These are phyloP conservation scores for Orbilia quercus DNA, from an alignment of 2,329 filamentous ascomycete genomes.

Conservation along the genomic window DNA sequence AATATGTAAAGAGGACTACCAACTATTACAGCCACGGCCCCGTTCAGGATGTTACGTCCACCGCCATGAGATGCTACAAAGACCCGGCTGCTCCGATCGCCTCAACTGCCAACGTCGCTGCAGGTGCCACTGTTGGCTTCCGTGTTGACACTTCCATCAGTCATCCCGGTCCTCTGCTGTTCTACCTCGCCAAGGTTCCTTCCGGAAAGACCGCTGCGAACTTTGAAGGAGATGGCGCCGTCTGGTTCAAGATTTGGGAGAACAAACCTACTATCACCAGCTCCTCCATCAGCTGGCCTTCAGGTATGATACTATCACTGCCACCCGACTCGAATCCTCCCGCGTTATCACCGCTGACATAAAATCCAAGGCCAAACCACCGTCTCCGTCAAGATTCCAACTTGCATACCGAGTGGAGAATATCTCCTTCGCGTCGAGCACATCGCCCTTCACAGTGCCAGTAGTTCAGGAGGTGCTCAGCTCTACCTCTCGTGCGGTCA, in stretches of 20 bases:
- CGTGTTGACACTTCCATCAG: conserved; percentile 60
- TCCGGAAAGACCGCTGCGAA: conserved; percentile 59
- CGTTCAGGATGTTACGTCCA: conserved; percentile 63
- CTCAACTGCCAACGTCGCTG: conserved; percentile 63
- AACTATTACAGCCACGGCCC: conserved; percentile 62
- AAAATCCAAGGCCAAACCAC: conserved; percentile 54
- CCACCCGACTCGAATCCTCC: neutral
- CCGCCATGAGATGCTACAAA: conserved; percentile 65
- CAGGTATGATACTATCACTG: conserved; percentile 20
- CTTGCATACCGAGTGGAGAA: conserved; percentile 63
- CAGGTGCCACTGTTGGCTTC: conserved; percentile 62
- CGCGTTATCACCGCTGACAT: neutral
- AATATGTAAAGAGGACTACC: conserved; percentile 66
- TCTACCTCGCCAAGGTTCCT: conserved; percentile 64
- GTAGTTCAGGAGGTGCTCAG: conserved; percentile 62
- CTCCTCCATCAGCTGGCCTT: conserved; percentile 57
- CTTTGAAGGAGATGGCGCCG: conserved; percentile 63
- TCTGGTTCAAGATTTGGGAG: conserved; percentile 64
- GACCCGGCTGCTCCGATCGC: conserved; percentile 62
- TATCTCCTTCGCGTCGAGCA: conserved; percentile 66
- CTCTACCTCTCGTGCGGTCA: conserved; percentile 67
- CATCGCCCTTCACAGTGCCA: conserved; percentile 66
- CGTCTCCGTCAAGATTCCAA: conserved; percentile 63
- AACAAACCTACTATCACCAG: conserved; percentile 60
- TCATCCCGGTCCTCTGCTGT: conserved; percentile 65